phyloP scores from a whole-genome alignment of 139 green algal genomes.

The Coelastrella sp. region DNA sequence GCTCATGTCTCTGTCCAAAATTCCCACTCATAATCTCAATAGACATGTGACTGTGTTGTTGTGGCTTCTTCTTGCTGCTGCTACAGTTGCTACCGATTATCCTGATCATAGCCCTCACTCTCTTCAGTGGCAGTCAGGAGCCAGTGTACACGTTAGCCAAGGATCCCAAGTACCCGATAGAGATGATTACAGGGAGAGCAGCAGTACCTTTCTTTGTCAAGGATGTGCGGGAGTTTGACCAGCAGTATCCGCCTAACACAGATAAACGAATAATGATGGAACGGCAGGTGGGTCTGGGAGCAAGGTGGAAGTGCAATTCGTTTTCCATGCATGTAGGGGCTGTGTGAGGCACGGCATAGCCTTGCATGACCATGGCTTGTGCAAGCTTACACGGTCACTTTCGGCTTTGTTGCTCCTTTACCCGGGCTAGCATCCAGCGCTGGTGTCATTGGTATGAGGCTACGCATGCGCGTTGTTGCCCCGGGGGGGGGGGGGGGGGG shows the following conservation, averaged over 20 bases:
- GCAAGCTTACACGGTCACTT: too few species aligned
- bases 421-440: too few species aligned
- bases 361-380: too few species aligned
- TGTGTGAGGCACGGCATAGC: too few species aligned
- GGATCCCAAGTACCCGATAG: neutral
- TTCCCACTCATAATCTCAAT: too few species aligned
- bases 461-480: too few species aligned
- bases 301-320: too few species aligned
- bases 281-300: slow-evolving; percentile 53
- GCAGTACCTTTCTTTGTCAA: slow-evolving; percentile 41
- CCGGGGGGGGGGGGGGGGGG: neutral
- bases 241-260: neutral
- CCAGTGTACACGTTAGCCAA: slow-evolving; percentile 27
- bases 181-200: slow-evolving; percentile 15
- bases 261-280: slow-evolving; percentile 52
- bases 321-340: too few species aligned
- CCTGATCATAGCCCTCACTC: slow-evolving; percentile 56
- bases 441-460: too few species aligned
- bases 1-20: too few species aligned
- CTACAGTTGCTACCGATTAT: slow-evolving; percentile 64
- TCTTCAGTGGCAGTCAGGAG: slow-evolving; percentile 48
- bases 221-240: slow-evolving; percentile 9
- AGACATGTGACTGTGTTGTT: neutral
- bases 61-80: slow-evolving; percentile 17
- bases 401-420: too few species aligned